Conservation (phyloP, 2,329 filamentous ascomycete species). For the Torrubiellomyces zombiae region DNA sequence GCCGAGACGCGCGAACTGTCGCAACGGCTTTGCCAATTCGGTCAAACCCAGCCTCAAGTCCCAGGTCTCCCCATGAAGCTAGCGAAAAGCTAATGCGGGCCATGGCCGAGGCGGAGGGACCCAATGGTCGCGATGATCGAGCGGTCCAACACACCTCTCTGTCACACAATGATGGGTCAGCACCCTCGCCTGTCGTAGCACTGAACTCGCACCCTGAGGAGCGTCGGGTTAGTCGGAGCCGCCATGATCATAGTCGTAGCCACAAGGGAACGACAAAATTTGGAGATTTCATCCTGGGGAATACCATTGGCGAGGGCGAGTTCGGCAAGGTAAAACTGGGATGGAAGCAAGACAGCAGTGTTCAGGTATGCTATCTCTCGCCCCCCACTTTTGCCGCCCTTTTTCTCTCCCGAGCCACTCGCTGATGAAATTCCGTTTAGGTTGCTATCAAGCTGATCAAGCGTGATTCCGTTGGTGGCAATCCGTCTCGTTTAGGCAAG, state of each 20-base stretch:
- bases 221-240: conserved; percentile 33
- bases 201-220: conserved; percentile 28
- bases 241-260: conserved; percentile 37
- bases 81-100: conserved; percentile 66
- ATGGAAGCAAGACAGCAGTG: conserved; percentile 89
- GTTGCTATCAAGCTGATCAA: conserved; percentile 98
- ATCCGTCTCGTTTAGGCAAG: conserved; percentile 80
- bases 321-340: conserved; percentile 98
- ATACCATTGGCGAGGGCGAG: conserved; percentile 92
- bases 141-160: conserved; percentile 10
- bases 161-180: conserved; percentile 24
- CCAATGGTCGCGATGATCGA: conserved; percentile 10
- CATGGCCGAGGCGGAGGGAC: conserved; percentile 24
- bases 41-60: conserved; percentile 23
- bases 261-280: conserved; percentile 65
- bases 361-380: conserved; percentile 46
- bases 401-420: background rate
- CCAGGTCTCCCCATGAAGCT: conserved; percentile 53
- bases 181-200: conserved; percentile 26
- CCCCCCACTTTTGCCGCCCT: background rate
- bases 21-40: conserved; percentile 28
- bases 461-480: conserved; percentile 73
- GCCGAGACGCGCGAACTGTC: conserved; percentile 21
- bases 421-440: conserved; percentile 20
- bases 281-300: conserved; percentile 87